Evolutionary conservation across 2,329 filamentous ascomycete species (phyloP), one percentile per base, ranked within the genome.

Genomic region (Paraconiothyrium brasiliense): DNA sequence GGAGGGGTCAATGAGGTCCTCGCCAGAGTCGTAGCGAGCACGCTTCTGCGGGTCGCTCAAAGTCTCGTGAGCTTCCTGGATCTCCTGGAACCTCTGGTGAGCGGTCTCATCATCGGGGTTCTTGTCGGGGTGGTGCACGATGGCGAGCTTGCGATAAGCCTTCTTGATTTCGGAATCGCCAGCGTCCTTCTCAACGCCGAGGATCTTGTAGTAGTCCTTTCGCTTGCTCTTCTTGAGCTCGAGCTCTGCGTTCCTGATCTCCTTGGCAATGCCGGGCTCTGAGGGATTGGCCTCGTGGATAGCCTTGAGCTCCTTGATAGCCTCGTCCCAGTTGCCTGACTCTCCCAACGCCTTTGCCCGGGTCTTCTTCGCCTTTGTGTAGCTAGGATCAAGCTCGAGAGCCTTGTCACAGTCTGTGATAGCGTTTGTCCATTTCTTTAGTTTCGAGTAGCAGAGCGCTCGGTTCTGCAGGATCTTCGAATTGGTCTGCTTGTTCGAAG

Each of bases 201-300:
- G 88, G 68, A 98, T 97, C 87, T 97, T 97, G 85, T 99, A 99
- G 83, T 97, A 98, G 76, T 99, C 95, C 81, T 99, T 99, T 64
- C 95, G 87, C 81, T 94, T 91, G 78, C 91, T 92, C 89, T 98
- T 98, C 89, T 99, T 99, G 66, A 98, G 84, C 82, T 99, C 95
- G 30, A 97, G 84, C 82, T 99, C 94, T 1, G 94, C 95, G 72
- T 90, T 92, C 60, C 92, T 90, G 48, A 98, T 88, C 73, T 99
- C 95, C 79, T 92, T 94, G 55, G 86, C 84, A 62, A 98, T 90
- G 14, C 86, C 88, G 46, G 89, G 87, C 78, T 99, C 95, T 65
- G 89, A 86, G 1, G 94, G 94, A 69, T 95, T 92, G 62, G 89
- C 82, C 77, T 98, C 94, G 54, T 90, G 87, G 61, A 98, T 88